Conservation (phyloP, 2,329 filamentous ascomycete species). For the Colletotrichum ledebouriae region DNA sequence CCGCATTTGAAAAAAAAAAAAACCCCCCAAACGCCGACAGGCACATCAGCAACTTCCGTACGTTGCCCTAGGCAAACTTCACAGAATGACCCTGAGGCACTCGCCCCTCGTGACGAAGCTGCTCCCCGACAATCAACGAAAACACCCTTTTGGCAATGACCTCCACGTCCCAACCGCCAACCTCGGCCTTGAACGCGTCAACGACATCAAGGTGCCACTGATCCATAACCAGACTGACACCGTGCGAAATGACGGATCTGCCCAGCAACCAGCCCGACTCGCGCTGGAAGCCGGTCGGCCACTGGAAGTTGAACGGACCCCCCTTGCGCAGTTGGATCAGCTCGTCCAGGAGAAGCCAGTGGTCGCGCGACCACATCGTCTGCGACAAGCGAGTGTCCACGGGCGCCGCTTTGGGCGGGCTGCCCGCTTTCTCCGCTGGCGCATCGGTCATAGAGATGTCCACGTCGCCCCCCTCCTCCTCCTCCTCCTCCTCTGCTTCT, state of each 20-base stretch:
- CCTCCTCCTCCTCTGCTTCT: constrained; percentile 33
- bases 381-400: constrained; percentile 51
- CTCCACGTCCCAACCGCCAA: constrained; percentile 64
- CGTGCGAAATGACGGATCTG: constrained; percentile 62
- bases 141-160: constrained; percentile 67
- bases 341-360: constrained; percentile 68
- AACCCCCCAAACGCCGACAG: constrained; percentile 6
- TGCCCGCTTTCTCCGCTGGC: background rate
- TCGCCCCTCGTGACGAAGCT: constrained; percentile 50
- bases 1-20: background rate
- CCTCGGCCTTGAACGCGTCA: constrained; percentile 63
- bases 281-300: constrained; percentile 46
- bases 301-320: constrained; percentile 56
- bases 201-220: constrained; percentile 71
- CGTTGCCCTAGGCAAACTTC: constrained; percentile 27
- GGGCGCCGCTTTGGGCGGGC: constrained; percentile 3
- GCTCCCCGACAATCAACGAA: constrained; percentile 65
- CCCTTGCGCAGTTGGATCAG: constrained; percentile 63
- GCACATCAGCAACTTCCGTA: constrained; percentile 1
- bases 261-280: constrained; percentile 58
- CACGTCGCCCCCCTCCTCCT: constrained; percentile 48
- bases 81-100: constrained; percentile 23
- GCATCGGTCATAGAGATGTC: constrained; percentile 40
- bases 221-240: constrained; percentile 62
- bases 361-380: constrained; percentile 62